Conservation (phyloP, 768 basidiomycete genomes). For the Russula foetens region DNA sequence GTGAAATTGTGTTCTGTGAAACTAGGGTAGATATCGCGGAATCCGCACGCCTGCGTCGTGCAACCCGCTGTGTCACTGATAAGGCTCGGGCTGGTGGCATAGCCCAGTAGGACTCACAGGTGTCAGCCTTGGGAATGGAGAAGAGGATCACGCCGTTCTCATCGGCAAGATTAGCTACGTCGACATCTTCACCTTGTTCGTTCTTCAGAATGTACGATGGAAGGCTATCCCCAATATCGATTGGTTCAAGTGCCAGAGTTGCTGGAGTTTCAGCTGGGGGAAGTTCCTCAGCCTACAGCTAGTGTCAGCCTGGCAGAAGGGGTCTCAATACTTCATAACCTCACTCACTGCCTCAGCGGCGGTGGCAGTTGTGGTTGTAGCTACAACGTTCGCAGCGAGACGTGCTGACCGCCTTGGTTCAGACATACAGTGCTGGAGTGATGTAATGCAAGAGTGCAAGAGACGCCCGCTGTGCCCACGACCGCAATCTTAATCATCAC, state of each 20-base stretch:
- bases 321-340: background rate
- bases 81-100: background rate
- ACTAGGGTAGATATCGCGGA: slow-evolving; percentile 74
- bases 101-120: slow-evolving; percentile 44
- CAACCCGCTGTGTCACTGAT: slow-evolving; percentile 59
- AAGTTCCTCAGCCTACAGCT: background rate
- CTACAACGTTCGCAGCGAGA: slow-evolving; percentile 10
- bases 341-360: background rate
- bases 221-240: slow-evolving; percentile 69
- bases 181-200: slow-evolving; percentile 74
- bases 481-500: slow-evolving; percentile 6
- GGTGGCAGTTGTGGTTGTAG: background rate
- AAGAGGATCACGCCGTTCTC: slow-evolving; percentile 78
- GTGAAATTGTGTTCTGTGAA: slow-evolving; percentile 59
- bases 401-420: slow-evolving; percentile 20
- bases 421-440: too few species aligned
- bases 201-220: slow-evolving; percentile 74
- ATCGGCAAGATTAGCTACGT: slow-evolving; percentile 51
- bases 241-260: slow-evolving; percentile 20
- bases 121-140: slow-evolving; percentile 79
- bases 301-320: background rate
- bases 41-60: slow-evolving; percentile 89
- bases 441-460: too few species aligned
- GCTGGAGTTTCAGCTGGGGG: background rate
- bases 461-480: background rate